Percentiles rank a stretch among this genome's conserved stretches.
Conservation (phyloP, 805 yeast species). For the Middelhovenomyces tepae region DNA sequence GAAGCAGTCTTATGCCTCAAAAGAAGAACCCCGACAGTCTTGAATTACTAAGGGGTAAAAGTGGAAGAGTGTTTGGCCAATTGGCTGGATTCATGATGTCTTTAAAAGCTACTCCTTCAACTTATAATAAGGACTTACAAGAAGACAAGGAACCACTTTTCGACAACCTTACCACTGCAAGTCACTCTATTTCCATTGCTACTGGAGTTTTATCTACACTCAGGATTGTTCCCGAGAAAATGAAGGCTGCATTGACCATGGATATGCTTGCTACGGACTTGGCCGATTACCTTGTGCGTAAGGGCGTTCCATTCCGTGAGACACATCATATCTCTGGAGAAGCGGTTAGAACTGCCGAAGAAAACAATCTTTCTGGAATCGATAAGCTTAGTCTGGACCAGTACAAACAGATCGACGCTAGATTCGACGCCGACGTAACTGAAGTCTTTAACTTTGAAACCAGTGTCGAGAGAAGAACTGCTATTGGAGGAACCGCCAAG, state of each 20-base stretch:
- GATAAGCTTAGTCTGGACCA: constrained; percentile 74
- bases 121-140: constrained; percentile 97
- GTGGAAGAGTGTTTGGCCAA: constrained; percentile 95
- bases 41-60: constrained; percentile 91
- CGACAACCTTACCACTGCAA: constrained; percentile 82
- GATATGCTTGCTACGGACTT: constrained; percentile 98
- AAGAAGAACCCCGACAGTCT: constrained; percentile 97
- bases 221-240: constrained; percentile 57
- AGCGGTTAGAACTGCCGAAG: constrained; percentile 90
- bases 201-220: constrained; percentile 94
- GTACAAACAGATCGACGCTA: constrained; percentile 65
- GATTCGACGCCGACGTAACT: constrained; percentile 74
- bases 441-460: constrained; percentile 86
- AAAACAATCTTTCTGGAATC: constrained; percentile 64
- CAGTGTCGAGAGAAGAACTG: constrained; percentile 93
- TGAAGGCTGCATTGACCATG: constrained; percentile 89
- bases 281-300: constrained; percentile 95
- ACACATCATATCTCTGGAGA: constrained; percentile 98
- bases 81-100: constrained; percentile 95
- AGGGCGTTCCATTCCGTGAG: constrained; percentile 98
- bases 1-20: constrained; percentile 98
- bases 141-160: constrained; percentile 99
- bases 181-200: constrained; percentile 87
- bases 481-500: constrained; percentile 96
- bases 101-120: constrained; percentile 92